Evolutionary conservation across 257 asterid genomes (phyloP).

Genomic region (Hygrophila difformis): DNA sequence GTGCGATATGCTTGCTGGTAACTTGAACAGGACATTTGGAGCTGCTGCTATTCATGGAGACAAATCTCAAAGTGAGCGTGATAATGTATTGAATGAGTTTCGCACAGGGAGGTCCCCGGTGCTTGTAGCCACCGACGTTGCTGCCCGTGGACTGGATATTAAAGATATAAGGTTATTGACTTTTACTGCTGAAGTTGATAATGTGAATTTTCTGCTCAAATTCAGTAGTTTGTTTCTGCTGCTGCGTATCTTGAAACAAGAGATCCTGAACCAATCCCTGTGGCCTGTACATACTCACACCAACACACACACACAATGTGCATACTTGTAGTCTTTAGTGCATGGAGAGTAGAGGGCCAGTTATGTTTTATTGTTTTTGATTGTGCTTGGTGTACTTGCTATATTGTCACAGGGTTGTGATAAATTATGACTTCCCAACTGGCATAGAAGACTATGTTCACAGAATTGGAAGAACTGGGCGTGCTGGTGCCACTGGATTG

Average conservation of each 20-base stretch:
- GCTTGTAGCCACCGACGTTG: constrained; percentile 98
- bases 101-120: constrained; percentile 83
- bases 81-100: constrained; percentile 77
- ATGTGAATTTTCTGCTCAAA: neutral
- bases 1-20: constrained; percentile 82
- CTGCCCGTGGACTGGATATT: constrained; percentile 96
- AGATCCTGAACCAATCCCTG: too few species aligned
- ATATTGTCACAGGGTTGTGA: constrained; percentile 56
- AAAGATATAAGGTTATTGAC: constrained; percentile 81
- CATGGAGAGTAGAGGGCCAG: too few species aligned
- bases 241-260: too few species aligned
- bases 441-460: constrained; percentile 98
- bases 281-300: too few species aligned
- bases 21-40: constrained; percentile 63
- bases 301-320: too few species aligned
- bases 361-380: too few species aligned
- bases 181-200: constrained; percentile 12
- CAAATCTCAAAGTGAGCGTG: constrained; percentile 94
- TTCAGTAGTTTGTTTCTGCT: too few species aligned
- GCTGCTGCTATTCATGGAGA: constrained; percentile 98
- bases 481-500: constrained; percentile 95
- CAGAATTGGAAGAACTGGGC: constrained; percentile 99
- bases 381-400: constrained; percentile 1
- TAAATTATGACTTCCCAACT: constrained; percentile 87
- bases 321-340: too few species aligned